A percentile compares a stretch with the other conserved stretches of the same genome.
phyloP scores from a whole-genome alignment of 2,329 filamentous ascomycete genomes.

The Colletotrichum sp. region DNA sequence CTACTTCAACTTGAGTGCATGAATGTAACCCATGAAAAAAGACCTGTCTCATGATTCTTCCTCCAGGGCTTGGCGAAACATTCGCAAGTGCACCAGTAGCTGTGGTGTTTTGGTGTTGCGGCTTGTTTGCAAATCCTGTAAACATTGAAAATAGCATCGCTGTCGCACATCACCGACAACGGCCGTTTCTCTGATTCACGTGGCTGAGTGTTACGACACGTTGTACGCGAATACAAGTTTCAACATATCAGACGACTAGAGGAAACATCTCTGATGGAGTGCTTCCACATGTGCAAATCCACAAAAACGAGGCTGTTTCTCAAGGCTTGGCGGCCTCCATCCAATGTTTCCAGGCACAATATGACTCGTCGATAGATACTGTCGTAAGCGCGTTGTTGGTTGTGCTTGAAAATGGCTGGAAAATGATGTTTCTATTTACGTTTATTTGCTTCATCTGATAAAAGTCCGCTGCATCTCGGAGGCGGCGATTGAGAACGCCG shows the following conservation, averaged over 20 bases:
- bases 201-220: background rate
- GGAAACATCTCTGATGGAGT: background rate
- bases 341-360: background rate
- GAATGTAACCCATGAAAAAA: no score
- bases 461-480: background rate
- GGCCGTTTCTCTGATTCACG: background rate
- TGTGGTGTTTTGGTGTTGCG: background rate
- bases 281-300: background rate
- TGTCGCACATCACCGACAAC: accelerated
- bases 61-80: background rate
- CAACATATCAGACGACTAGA: background rate
- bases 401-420: background rate
- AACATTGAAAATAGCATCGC: background rate
- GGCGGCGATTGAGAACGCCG: background rate
- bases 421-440: background rate
- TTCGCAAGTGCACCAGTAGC: background rate
- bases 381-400: background rate
- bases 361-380: background rate
- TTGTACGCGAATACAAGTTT: background rate
- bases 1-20: no score
- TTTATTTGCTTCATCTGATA: background rate
- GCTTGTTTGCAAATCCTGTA: accelerated
- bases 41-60: no score
- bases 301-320: background rate
- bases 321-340: background rate